Percentiles rank a stretch among this genome's conserved stretches.
Conservation (phyloP, 2,329 filamentous ascomycete genomes). For the Trichoderma gracile region DNA sequence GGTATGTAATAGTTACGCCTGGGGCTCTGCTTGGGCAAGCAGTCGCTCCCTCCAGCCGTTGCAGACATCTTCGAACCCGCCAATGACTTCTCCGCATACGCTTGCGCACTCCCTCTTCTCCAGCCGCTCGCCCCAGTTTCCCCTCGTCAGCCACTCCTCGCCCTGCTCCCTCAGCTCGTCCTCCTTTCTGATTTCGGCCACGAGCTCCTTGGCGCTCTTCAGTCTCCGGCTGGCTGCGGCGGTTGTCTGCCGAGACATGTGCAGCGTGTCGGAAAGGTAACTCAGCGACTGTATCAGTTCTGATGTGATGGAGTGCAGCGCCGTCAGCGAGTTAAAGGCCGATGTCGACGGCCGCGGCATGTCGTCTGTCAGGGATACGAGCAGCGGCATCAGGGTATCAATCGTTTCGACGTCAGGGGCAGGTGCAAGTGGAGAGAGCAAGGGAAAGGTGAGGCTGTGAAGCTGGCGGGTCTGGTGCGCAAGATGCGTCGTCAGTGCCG, state of each 20-base stretch:
- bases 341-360: slow-evolving; percentile 66
- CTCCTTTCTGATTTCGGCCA: slow-evolving; percentile 81
- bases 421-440: slow-evolving; percentile 68
- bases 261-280: slow-evolving; percentile 84
- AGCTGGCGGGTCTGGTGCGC: slow-evolving; percentile 73
- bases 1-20: slow-evolving; percentile 38
- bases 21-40: slow-evolving; percentile 62
- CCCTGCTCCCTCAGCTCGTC: slow-evolving; percentile 81
- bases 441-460: slow-evolving; percentile 68
- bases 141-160: slow-evolving; percentile 74
- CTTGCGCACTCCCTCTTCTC: slow-evolving; percentile 76
- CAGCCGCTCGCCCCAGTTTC: slow-evolving; percentile 79
- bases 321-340: slow-evolving; percentile 65
- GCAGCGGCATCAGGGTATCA: slow-evolving; percentile 67
- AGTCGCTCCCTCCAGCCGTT: slow-evolving; percentile 78
- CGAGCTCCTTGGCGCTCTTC: slow-evolving; percentile 78
- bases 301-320: slow-evolving; percentile 68
- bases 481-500: slow-evolving; percentile 72
- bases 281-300: slow-evolving; percentile 79
- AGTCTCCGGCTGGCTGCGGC: slow-evolving; percentile 77
- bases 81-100: slow-evolving; percentile 84
- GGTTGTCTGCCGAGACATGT: slow-evolving; percentile 90
- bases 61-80: slow-evolving; percentile 89
- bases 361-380: slow-evolving; percentile 63
- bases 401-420: slow-evolving; percentile 65